Conservation (phyloP, 306 rosid genomes). For the Glycine tomentella region DNA sequence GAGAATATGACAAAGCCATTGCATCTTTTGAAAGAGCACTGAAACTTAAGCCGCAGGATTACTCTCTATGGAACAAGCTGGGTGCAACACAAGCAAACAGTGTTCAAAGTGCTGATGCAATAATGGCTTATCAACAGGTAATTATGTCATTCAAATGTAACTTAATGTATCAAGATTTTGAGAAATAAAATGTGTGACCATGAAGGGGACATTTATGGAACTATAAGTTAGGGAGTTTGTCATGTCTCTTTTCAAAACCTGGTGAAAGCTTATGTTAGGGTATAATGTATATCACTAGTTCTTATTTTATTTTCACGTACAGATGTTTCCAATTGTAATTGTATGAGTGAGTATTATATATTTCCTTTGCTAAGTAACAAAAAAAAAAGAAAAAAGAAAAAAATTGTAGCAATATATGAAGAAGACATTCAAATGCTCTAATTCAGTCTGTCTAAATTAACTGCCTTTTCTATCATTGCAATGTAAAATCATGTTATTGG, state of each 20-base stretch:
- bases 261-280: neutral
- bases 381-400: neutral
- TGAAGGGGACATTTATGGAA: neutral
- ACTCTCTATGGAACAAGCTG: constrained; percentile 99
- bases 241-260: neutral
- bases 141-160: constrained; percentile 15
- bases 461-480: neutral
- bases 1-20: constrained; percentile 95
- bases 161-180: constrained; percentile 3
- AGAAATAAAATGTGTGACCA: constrained; percentile 9
- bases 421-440: neutral
- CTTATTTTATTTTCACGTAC: neutral
- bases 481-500: constrained; percentile 2
- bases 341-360: neutral
- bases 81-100: constrained; percentile 99
- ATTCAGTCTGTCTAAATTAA: neutral
- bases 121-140: constrained; percentile 96
- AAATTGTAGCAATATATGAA: neutral
- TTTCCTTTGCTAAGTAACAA: neutral
- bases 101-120: constrained; percentile 98
- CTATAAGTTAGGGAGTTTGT: neutral
- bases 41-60: constrained; percentile 91
- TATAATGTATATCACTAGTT: no score
- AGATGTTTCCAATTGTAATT: neutral
- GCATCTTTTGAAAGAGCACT: constrained; percentile 84